Base-by-base conservation (phyloP, 192 early-diverging fungal species). In the Coemansia sp. region DNA sequence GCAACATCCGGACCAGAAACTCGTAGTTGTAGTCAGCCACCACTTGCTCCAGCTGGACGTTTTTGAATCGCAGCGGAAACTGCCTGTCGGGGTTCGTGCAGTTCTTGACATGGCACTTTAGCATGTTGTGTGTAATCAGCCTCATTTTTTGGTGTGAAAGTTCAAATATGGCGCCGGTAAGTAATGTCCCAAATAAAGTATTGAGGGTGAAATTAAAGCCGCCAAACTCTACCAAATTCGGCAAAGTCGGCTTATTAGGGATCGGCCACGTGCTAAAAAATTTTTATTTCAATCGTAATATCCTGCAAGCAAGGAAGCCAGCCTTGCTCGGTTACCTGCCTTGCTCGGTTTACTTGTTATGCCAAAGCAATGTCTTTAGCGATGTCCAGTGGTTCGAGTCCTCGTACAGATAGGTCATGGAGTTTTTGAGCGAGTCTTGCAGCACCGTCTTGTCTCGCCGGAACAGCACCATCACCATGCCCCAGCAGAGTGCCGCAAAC, bases 101-200 rank as follows among this genome's bases (percentile, higher is more conserved):
- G 78, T 86, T 86, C 75, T 93, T 95, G 68, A 90, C 96, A 67
- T 96, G 91, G 87, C 96, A 98, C 81, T 94, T 91, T 50, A 98
- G 85, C 92, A 98, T 91, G 75, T 98, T 98, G 82, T 98, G 96
- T 31, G 94, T 95, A 38, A 98, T 86, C 59, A 98, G 88, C 79
- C 95, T 86, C 85, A 88, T 90, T 55, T 16, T 55, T 39, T 19
- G 13, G 37, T 20, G 19, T 15, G 5, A 38, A 38, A 15, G 20
- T 20, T 50, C 26, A 7, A 6, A 26, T 19, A 15, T 21, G 12
- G 48, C 23, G 15, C 10, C 23, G 6, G 14, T 21, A 14, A 23
- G 30, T 8, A 7, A 50, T 50, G 48, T 3, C 23, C 23, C 4
- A 26, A n/a, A n/a, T n/a, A n/a, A n/a, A n/a, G n/a, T n/a, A n/a